Conservation (phyloP, 1,284 basidiomycete species). For the Mrakiaceae sp. region DNA sequence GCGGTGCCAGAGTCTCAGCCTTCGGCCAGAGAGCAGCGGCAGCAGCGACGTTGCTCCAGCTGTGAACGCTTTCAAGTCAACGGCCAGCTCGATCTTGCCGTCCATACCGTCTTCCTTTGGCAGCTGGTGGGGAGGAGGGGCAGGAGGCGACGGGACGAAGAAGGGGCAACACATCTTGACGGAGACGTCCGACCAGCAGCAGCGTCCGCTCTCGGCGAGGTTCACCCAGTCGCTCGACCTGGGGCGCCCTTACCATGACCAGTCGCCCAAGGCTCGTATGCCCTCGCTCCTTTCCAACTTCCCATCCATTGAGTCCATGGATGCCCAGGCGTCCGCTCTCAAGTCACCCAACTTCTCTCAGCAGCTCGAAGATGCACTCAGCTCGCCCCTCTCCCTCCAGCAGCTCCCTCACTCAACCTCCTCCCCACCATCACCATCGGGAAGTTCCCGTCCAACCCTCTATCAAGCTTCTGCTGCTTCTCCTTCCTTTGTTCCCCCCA, state of each 20-base stretch:
- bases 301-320: not conserved
- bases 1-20: not conserved
- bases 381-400: no score
- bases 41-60: not conserved
- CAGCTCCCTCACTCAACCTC: not conserved
- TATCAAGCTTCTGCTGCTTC: not conserved
- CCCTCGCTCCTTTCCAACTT: not conserved
- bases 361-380: not conserved
- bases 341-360: not conserved
- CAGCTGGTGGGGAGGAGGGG: slow-evolving; percentile 1
- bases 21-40: not conserved
- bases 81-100: no score
- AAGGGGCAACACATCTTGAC: not conserved
- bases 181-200: not conserved
- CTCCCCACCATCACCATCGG: not conserved
- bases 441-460: not conserved
- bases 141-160: not conserved
- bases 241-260: not conserved
- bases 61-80: not conserved
- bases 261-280: not conserved
- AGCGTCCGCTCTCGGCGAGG: not conserved
- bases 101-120: not conserved
- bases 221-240: not conserved
- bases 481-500: not conserved
- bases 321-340: not conserved